These are phyloP conservation scores for Fagopyrum homotropicum DNA, from an alignment of 148 eudicot genomes.

Conservation along the genomic window DNA sequence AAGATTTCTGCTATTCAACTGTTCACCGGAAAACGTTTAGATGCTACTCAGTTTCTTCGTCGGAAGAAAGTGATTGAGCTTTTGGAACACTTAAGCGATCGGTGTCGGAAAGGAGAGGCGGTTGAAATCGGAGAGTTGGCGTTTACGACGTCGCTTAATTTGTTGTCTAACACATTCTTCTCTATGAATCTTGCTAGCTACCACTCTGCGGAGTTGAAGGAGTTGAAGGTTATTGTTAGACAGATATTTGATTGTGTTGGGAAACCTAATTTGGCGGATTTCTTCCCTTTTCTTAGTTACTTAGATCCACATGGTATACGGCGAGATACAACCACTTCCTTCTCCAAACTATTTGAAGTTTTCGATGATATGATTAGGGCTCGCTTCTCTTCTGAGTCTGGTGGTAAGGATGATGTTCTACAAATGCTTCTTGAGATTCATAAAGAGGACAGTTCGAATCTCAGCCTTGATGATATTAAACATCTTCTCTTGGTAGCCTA, in stretches of 20 bases:
- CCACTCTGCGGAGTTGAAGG: not conserved
- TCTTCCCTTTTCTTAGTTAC: conserved; percentile 1
- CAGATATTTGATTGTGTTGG: conserved; percentile 3
- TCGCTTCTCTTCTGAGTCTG: conserved; percentile 6
- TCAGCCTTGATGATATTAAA: conserved; percentile 27
- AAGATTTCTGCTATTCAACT: conserved; percentile 12
- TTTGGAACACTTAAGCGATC: not conserved
- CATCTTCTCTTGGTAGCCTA: conserved; percentile 21
- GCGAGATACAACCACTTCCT: not conserved
- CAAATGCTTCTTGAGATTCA: conserved; percentile 18
- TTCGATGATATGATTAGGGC: conserved; percentile 17
- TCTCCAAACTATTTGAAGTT: conserved; percentile 8
- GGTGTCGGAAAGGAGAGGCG: conserved; percentile 4
- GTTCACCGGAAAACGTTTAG: conserved; percentile 16
- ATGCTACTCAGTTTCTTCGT: conserved; percentile 21
- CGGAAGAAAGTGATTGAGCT: conserved; percentile 13
- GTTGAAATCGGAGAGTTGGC: conserved; percentile 14
- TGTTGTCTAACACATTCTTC: conserved; percentile 11
- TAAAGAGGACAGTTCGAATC: not conserved
- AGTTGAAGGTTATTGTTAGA: conserved; percentile 9
- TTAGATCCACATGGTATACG: conserved; percentile 15
- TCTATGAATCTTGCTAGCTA: conserved; percentile 10
- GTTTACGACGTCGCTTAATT: conserved; percentile 14
- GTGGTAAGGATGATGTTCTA: conserved; percentile 24
- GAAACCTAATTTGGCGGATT: conserved; percentile 17